Base-by-base conservation (phyloP, 495 filamentous ascomycete genomes). In the Penicillium longicatenatum region DNA sequence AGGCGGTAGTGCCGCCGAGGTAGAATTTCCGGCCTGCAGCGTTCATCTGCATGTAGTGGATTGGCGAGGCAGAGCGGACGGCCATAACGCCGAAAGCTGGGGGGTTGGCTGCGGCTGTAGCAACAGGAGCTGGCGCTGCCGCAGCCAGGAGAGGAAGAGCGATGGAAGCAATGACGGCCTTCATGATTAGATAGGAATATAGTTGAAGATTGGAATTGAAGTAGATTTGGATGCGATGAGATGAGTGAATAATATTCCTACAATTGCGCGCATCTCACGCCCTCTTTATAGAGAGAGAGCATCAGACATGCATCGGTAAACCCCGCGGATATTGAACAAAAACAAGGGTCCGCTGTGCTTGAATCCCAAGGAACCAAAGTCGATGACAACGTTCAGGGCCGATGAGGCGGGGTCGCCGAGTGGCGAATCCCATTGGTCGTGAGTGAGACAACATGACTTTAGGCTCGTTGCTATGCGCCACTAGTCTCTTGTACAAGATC, bases 41-140 rank as follows among this genome's bases (percentile, higher is more conserved):
- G 52, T 73, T 79, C 59, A 80, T 55, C 50, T 67, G 54, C 7
- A 65, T 46, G 58, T 70, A 67, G 61, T 80, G 76, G 65, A 80
- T 72, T 17, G 75, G 73, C 1, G 72, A 77, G 41, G 54, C 75
- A 4, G 75, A 79, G 54, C 71, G 75, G 41, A 59, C 41, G 55
- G 77, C 60, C 68, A 75, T 74, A 33, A 75, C 68, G 41, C 59
- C 53, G 62, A 76, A 76, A 6, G 22, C 24, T 35, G 63, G 49
- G 4, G 67, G 60, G 55, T 59, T 66, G 53, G 63, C 24, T 7
- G 58, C 48, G 11, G 44, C 14, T 44, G 57, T 26, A 20, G 26
- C 26, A 14, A 19, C 21, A 11, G 49, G 21, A n/a, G 63, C 33
- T 31, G 69, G 70, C 9, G 64, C 70, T 10, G 71, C 70, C 19